phyloP scores from a whole-genome alignment of 140 eudicot genomes.

The Senecio squalidus region DNA sequence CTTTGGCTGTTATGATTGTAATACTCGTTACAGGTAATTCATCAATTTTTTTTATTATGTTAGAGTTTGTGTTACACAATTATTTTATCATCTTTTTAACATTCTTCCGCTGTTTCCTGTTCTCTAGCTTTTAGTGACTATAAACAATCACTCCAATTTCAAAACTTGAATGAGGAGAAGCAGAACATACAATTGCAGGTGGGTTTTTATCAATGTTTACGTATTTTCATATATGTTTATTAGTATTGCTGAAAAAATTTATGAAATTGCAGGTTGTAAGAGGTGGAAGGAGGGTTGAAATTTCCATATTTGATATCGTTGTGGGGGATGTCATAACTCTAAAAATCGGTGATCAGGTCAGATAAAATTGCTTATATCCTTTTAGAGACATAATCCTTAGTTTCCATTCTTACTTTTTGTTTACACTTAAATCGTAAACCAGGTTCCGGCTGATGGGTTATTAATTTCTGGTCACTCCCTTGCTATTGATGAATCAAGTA shows the following conservation, averaged over 20 bases:
- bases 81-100: background rate
- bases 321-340: conserved; percentile 95
- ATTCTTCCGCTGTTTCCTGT: conserved; percentile 2
- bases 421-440: conserved; percentile 3
- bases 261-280: conserved; percentile 53
- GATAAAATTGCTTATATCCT: background rate
- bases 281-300: conserved; percentile 69
- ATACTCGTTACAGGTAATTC: conserved; percentile 76
- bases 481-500: conserved; percentile 91
- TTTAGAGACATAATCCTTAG: conserved; percentile 2
- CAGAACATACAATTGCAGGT: conserved; percentile 95
- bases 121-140: conserved; percentile 86
- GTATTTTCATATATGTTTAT: background rate
- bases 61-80: background rate
- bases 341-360: conserved; percentile 98
- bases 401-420: conserved; percentile 19
- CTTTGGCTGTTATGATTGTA: conserved; percentile 79
- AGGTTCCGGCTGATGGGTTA: conserved; percentile 99
- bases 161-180: conserved; percentile 78
- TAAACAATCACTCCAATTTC: conserved; percentile 88
- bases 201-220: conserved; percentile 6
- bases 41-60: background rate
- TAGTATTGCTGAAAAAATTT: conserved; percentile 6
- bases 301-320: conserved; percentile 89
- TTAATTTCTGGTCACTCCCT: conserved; percentile 84